A percentile compares a stretch with the other conserved stretches of the same genome.
Conservation (phyloP, 75 land plant species). For the Selaginella moellendorffii region DNA sequence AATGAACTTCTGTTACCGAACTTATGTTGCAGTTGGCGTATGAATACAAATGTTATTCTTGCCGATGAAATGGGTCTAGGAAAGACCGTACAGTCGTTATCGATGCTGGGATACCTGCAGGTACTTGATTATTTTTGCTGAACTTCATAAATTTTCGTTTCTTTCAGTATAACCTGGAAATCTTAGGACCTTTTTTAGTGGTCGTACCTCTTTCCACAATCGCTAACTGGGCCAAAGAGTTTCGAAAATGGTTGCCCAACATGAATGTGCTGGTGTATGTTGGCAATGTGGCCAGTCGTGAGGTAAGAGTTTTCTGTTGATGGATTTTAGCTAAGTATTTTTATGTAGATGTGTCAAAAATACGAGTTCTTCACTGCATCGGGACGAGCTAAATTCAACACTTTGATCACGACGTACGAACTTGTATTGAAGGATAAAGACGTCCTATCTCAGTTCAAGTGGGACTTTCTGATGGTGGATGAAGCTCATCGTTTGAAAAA, state of each 20-base stretch:
- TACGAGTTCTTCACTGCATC: constrained; percentile 61
- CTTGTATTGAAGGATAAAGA: constrained; percentile 83
- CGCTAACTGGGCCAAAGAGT: constrained; percentile 98
- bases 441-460: constrained; percentile 72
- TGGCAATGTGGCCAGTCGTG: constrained; percentile 97
- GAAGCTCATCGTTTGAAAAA: constrained; percentile 98
- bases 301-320: constrained; percentile 36
- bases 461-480: constrained; percentile 98
- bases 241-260: constrained; percentile 92
- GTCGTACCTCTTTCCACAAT: constrained; percentile 96
- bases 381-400: constrained; percentile 66
- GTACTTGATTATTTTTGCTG: constrained; percentile 17
- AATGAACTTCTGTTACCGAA: neutral
- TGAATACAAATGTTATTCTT: constrained; percentile 93
- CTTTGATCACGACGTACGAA: constrained; percentile 93
- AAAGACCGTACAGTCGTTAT: constrained; percentile 97
- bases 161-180: constrained; percentile 78
- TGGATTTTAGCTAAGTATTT: neutral
- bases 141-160: neutral
- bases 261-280: constrained; percentile 95
- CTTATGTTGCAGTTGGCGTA: constrained; percentile 61
- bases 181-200: constrained; percentile 92
- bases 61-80: constrained; percentile 99
- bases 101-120: constrained; percentile 97
- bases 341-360: constrained; percentile 71